phyloP scores from a whole-genome alignment of 768 basidiomycete species.

The Clavulina sp. region DNA sequence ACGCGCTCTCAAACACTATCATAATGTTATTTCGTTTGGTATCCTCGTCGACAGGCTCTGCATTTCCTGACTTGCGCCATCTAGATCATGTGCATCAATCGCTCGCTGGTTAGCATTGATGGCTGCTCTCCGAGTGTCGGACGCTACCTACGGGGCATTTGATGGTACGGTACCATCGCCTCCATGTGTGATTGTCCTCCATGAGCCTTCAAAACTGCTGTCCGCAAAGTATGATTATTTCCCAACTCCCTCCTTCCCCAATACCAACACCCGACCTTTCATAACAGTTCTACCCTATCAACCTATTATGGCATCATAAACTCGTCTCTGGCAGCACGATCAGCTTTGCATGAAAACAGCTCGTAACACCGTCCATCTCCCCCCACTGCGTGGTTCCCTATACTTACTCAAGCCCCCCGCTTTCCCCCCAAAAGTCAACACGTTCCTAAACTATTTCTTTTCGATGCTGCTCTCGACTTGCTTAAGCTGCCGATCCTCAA shows the following conservation, averaged over 20 bases:
- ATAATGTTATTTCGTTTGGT: background rate
- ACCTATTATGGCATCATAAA: background rate
- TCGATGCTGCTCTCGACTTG: background rate
- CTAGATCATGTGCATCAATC: background rate
- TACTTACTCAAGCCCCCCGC: no score
- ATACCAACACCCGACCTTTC: background rate
- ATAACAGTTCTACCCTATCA: background rate
- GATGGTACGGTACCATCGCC: background rate
- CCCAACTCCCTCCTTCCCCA: background rate
- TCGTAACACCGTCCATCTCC: background rate
- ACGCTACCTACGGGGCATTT: background rate
- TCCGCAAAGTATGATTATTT: background rate
- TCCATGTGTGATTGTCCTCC: background rate
- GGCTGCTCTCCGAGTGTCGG: background rate
- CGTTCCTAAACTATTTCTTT: no score
- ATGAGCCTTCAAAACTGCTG: background rate
- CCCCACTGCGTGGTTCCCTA: constrained; percentile 25
- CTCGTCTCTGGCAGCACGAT: background rate
- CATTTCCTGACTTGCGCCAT: background rate
- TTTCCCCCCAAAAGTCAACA: no score
- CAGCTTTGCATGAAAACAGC: background rate
- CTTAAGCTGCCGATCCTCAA: background rate
- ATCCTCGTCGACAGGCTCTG: background rate
- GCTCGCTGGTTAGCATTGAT: background rate
- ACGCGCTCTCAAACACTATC: background rate